Base-by-base conservation (phyloP, 148 eudicot species). In the Rhododendron molle region DNA sequence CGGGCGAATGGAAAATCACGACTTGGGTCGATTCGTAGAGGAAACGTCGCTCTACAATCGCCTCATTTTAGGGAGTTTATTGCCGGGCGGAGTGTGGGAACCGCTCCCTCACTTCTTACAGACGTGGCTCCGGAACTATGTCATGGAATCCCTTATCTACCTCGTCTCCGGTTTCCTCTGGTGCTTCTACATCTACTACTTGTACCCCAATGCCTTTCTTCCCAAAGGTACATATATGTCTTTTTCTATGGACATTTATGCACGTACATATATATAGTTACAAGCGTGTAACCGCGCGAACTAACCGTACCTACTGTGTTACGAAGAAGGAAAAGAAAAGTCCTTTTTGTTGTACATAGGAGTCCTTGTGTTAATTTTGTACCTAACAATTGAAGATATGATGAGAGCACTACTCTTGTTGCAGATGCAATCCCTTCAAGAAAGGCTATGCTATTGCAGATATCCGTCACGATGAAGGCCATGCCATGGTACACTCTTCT, bases 381-480 rank as follows among this genome's bases (percentile, higher is more conserved):
- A 54, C 60, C n/a, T 58, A 58, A 58, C 1, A 58, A 58, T 58
- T 65, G 71, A 65, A 65, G 71, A 9, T 0, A 2, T n/a, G 38
- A 28, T 28, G 18, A 30, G 5, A n/a, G n/a, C n/a, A n/a, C n/a
- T 2, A 9, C 15, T 23, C 14, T 77, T 32, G 52, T 85, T 81
- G 76, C 91, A 95, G 99, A 96, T 88, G 91, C 93, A 60, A 91
- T 96, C 23, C 99, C 98, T 40, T 81, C 99, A 56, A 90, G 82
- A 54, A 91, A 87, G 80, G 92, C 97, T 23, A 92, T 96, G 97
- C 84, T 88, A 67, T 85, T 93, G 88, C 99, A 96, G 88, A 96
- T 96, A 89, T 80, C 71, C n/a, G 98, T 96, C 11, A 95, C 98
- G 43, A 91, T 95, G 94, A 95, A 94, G 91, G 96, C 96, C 46